Evolutionary conservation across 495 filamentous ascomycete species (phyloP), one percentile per base, ranked within the genome.

Genomic region (Podospora pseudocomata): DNA sequence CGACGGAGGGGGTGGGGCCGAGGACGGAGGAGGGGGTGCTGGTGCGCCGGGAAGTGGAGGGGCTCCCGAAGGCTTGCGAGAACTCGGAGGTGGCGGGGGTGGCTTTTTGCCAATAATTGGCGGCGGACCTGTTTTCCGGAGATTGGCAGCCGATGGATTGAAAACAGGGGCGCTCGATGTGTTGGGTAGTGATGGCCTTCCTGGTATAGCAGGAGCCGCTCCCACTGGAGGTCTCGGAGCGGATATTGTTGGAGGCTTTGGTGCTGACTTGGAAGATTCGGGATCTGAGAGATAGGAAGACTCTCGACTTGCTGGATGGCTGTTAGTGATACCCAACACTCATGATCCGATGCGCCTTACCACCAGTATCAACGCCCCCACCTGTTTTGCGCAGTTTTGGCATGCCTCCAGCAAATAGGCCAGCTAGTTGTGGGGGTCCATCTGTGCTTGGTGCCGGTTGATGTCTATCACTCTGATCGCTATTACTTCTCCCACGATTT

Each of bases 371-470:
- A 65, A 99, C 83, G 23, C 94, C 95, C 28, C 91, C 93, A 39
- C 86, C 87, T 13, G 91, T 88, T 80, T 93, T 97, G 77, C 90
- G 89, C 70, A 99, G 74, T 80, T 97, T 98, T 3, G 95, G 95
- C 84, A 98, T 98, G 34, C 94, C 96, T 34, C 93, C 93, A 9
- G 92, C 93, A 74, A 99, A 96, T 28, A 99, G 78, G 4, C 96
- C 95, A 9, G 83, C 94, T 44, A 99, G 77, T 75, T 98, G 95
- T 32, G 93, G 92, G 19, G 92, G 86, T 26, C 88, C 79, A 28
- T 87, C 84, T 44, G 82, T 76, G 19, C 69, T 71, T 19, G 75
- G 30, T 11, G 77, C 80, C 4, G 76, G 73, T 27, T 74, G 80
- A 63, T 80, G 84, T 61, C 84, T 82, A 28, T 81, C 77, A 32